Conservation (phyloP, 2,329 filamentous ascomycete genomes). For the Penicillium digitatum region DNA sequence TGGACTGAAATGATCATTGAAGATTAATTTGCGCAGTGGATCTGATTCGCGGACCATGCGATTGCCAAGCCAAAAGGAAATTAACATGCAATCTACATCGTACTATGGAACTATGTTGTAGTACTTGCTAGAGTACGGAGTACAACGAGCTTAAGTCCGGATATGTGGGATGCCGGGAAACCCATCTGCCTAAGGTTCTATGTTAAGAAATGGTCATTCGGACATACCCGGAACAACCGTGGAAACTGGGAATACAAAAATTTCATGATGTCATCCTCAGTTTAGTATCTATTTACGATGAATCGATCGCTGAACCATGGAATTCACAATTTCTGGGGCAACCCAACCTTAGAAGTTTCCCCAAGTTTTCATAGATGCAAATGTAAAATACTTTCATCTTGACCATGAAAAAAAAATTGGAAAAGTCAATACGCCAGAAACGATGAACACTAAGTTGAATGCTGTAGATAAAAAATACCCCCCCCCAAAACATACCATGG, state of each 20-base stretch:
- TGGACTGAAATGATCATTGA: conserved; percentile 3
- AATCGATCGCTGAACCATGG: background rate
- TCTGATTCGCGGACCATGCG: conserved; percentile 15
- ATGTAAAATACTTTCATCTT: background rate
- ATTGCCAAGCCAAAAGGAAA: conserved; percentile 8
- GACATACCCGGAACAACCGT: background rate
- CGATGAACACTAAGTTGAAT: conserved; percentile 6
- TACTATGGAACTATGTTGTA: too few relatives aligned
- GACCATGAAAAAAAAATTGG: background rate
- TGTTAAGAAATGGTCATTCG: background rate
- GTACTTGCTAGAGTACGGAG: too few relatives aligned
- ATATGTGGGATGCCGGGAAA: background rate
- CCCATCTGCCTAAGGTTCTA: background rate
- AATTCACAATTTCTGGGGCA: background rate
- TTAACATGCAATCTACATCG: background rate
- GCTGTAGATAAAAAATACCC: background rate
- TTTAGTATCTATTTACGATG: background rate
- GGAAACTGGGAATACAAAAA: background rate
- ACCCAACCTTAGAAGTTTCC: background rate
- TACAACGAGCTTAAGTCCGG: background rate
- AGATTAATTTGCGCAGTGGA: conserved; percentile 7
- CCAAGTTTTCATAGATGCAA: background rate
- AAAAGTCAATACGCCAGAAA: background rate
- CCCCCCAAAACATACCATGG: background rate
- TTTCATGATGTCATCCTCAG: background rate